A percentile compares a stretch with the other conserved stretches of the same genome.
Conservation (phyloP, 805 yeast species). For the Yamadazyma insecticola region DNA sequence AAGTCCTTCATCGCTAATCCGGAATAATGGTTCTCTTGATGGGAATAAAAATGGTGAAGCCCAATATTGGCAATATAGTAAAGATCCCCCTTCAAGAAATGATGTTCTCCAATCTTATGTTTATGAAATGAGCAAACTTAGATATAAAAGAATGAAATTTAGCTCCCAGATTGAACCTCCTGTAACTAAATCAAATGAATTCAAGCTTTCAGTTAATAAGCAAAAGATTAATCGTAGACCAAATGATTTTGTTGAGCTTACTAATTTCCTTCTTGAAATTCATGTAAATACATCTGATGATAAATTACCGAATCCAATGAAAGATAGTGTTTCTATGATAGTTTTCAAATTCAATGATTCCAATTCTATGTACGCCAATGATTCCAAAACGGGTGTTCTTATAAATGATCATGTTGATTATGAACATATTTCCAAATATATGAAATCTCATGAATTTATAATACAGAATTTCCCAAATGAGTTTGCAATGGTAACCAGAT, state of each 20-base stretch:
- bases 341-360: conserved; percentile 57
- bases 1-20: no score
- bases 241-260: conserved; percentile 42
- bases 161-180: conserved; percentile 54
- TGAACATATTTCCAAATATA: background rate
- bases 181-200: conserved; percentile 36
- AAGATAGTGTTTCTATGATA: conserved; percentile 55
- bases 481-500: conserved; percentile 48
- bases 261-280: conserved; percentile 63
- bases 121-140: conserved; percentile 9
- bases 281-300: conserved; percentile 54
- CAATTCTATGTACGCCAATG: conserved; percentile 12
- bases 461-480: conserved; percentile 39
- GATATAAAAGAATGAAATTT: conserved; percentile 14
- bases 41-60: background rate
- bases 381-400: conserved; percentile 14
- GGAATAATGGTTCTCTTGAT: no score
- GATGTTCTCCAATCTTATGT: conserved; percentile 34
- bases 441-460: conserved; percentile 1
- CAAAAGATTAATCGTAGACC: conserved; percentile 30
- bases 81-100: conserved; percentile 43
- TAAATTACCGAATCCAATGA: conserved; percentile 57
- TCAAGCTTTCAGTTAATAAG: conserved; percentile 31
- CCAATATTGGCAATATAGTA: conserved; percentile 41
- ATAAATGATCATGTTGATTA: conserved; percentile 5